A percentile compares a stretch with the other conserved stretches of the same genome.
Evolutionary conservation across 441 rosid species (phyloP).

Genomic region (Theobroma grandiflorum): DNA sequence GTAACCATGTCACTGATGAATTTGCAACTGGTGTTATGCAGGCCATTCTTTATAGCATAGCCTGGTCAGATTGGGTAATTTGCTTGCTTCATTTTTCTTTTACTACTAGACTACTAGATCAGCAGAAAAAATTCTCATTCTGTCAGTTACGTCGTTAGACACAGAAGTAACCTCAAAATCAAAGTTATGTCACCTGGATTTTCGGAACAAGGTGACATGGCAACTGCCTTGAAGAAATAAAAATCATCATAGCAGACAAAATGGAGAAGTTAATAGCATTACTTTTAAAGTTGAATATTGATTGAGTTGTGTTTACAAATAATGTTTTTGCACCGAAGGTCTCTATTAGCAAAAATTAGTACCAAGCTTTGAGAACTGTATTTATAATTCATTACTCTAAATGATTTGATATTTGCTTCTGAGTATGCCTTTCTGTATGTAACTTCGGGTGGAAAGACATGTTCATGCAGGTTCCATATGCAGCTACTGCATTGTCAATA

Average conservation of each 20-base stretch:
- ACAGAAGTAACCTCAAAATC: neutral
- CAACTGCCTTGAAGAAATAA: neutral
- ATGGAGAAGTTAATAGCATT: neutral
- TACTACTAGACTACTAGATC: neutral
- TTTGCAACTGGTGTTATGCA: conserved; percentile 42
- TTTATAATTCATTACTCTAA: neutral
- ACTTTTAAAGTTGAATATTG: neutral
- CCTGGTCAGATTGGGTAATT: conserved; percentile 87
- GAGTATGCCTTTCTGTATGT: neutral
- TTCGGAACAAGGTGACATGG: neutral
- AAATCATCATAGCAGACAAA: neutral
- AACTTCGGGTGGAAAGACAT: conserved; percentile 4
- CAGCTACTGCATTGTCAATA: conserved; percentile 42
- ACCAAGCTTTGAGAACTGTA: too few relatives aligned
- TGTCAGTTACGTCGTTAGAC: neutral
- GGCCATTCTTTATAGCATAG: conserved; percentile 67
- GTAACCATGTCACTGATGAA: conserved; percentile 4
- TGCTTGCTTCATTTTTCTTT: neutral
- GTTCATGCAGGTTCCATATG: conserved; percentile 78
- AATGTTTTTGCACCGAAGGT: too few relatives aligned
- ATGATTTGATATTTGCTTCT: conserved; percentile 7
- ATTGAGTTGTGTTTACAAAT: neutral
- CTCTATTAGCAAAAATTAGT: too few relatives aligned
- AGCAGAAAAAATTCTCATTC: neutral
- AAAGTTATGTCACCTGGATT: neutral